Percentiles rank a stretch among this genome's conserved stretches.
Evolutionary conservation across 306 rosid genomes (phyloP).

Genomic region (Pyrus betulifolia): DNA sequence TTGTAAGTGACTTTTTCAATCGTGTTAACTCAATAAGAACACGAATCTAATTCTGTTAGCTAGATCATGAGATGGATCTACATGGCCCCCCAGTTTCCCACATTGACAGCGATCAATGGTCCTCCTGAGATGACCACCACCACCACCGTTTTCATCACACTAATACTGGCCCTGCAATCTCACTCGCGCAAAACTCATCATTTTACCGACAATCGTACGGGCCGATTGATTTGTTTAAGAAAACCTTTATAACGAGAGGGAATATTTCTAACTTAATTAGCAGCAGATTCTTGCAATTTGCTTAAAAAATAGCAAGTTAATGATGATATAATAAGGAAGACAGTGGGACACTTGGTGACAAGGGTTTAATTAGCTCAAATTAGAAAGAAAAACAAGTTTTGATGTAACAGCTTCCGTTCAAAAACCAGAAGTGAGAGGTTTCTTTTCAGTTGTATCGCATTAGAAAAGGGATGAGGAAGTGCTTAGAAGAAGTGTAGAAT

Average conservation of each 20-base stretch:
- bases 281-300: not conserved
- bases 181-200: not conserved
- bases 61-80: not conserved
- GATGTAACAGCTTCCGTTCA: not conserved
- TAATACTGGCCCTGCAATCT: not conserved
- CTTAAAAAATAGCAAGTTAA: not conserved
- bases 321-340: not conserved
- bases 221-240: not conserved
- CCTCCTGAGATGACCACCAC: not conserved
- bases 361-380: not conserved
- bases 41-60: not conserved
- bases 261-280: not conserved
- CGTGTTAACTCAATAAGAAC: not conserved
- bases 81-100: not conserved
- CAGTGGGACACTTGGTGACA: not conserved
- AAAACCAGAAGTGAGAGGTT: not conserved
- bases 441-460: not conserved
- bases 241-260: not conserved
- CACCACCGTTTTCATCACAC: constrained; percentile 2
- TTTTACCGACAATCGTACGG: not conserved
- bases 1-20: not conserved
- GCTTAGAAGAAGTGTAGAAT: not conserved
- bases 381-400: not conserved
- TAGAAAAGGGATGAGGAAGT: not conserved
- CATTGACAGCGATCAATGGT: not conserved